Evolutionary conservation across 306 rosid genomes (phyloP).

Genomic region (Pyrus betulifolia): DNA sequence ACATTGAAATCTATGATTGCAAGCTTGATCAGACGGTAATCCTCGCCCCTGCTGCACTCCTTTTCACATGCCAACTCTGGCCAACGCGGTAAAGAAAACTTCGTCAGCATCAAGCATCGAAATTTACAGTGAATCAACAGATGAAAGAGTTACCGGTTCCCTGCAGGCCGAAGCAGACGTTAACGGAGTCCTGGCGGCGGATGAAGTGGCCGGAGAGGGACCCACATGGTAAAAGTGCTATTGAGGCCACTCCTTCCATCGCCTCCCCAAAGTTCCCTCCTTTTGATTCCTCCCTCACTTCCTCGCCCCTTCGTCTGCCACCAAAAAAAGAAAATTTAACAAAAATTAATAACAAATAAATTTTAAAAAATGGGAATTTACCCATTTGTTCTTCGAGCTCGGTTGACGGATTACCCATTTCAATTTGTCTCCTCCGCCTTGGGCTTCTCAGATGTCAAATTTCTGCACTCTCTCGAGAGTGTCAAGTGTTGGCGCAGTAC

Average conservation of each 20-base stretch:
- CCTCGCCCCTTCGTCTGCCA: background rate
- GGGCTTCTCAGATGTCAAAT: background rate
- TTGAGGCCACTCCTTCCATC: conserved; percentile 91
- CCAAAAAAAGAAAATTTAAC: background rate
- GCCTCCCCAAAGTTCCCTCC: conserved; percentile 18
- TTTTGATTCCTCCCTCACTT: conserved; percentile 20
- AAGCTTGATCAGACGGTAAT: conserved; percentile 88
- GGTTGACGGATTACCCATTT: background rate
- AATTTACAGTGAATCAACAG: background rate
- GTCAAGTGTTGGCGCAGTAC: background rate
- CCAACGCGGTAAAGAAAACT: conserved; percentile 17
- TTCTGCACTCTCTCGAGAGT: background rate
- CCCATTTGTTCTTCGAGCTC: background rate
- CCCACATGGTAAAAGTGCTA: conserved; percentile 73
- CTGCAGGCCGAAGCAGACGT: conserved; percentile 73
- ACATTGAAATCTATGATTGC: conserved; percentile 78
- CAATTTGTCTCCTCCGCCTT: background rate
- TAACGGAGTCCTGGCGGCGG: conserved; percentile 48
- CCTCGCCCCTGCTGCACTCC: conserved; percentile 98
- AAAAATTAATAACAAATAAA: background rate
- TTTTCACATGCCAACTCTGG: conserved; percentile 84
- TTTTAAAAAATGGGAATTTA: background rate
- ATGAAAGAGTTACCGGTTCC: conserved; percentile 51
- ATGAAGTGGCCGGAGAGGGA: conserved; percentile 90
- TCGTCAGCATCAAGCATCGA: background rate